These are phyloP conservation scores for Termitomyces sp. DNA, from an alignment of 768 basidiomycete species.

Conservation along the genomic window DNA sequence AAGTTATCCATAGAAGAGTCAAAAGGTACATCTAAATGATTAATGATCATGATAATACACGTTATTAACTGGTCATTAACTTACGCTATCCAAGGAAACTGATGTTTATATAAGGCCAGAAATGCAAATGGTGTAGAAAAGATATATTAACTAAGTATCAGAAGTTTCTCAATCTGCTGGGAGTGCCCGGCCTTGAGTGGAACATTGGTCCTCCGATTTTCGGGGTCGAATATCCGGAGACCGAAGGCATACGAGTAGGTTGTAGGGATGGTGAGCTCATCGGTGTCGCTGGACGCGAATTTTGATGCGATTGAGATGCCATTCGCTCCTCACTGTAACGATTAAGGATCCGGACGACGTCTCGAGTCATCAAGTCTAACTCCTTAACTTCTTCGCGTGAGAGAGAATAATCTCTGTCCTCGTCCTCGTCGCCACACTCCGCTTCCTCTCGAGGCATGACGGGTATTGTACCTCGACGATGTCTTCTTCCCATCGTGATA, in stretches of 20 bases:
- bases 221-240: slow-evolving; percentile 61
- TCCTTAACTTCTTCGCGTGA: slow-evolving; percentile 68
- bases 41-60: neutral
- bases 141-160: slow-evolving; percentile 6
- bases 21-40: neutral
- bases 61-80: neutral
- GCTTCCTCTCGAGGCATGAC: slow-evolving; percentile 42
- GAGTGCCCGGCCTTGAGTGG: slow-evolving; percentile 59
- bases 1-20: neutral
- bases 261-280: slow-evolving; percentile 44
- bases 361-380: slow-evolving; percentile 66
- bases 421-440: slow-evolving; percentile 57
- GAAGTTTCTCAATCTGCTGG: slow-evolving; percentile 46
- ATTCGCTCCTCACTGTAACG: slow-evolving; percentile 64
- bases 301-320: slow-evolving; percentile 48
- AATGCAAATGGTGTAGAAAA: neutral
- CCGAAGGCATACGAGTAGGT: slow-evolving; percentile 29
- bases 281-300: slow-evolving; percentile 66
- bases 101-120: neutral
- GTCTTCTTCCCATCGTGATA: slow-evolving; percentile 45
- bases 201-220: slow-evolving; percentile 34
- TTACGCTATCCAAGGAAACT: neutral
- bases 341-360: slow-evolving; percentile 70
- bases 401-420: slow-evolving; percentile 46
- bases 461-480: slow-evolving; percentile 24